These are phyloP conservation scores for Boletus sp. DNA, from an alignment of 1,284 basidiomycete species.

Conservation along the genomic window DNA sequence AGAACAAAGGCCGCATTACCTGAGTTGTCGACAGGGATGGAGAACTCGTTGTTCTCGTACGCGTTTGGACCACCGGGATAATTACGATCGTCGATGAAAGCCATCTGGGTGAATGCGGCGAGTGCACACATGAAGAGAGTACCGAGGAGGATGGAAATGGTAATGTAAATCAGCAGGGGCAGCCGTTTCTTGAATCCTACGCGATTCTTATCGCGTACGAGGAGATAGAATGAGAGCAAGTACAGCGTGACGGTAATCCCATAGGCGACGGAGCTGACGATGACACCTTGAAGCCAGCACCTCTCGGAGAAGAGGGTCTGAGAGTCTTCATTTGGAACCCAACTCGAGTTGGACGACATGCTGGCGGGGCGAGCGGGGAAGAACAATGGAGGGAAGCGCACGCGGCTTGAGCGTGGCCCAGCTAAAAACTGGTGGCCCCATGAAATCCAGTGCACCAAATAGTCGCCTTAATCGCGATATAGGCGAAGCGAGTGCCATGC, in stretches of 20 bases:
- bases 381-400: too few species aligned
- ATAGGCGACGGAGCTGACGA: conserved; percentile 15
- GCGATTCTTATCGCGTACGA: conserved; percentile 6
- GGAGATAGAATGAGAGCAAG: conserved; percentile 14
- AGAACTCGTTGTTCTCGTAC: conserved; percentile 16
- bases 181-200: neutral
- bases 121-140: conserved; percentile 23
- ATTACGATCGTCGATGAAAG: conserved; percentile 32
- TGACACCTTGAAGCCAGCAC: conserved; percentile 14
- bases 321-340: conserved; percentile 15
- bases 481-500: too few species aligned
- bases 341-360: conserved; percentile 19
- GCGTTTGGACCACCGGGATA: conserved; percentile 28
- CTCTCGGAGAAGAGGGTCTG: conserved; percentile 17
- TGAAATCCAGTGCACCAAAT: neutral
- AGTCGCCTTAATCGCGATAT: neutral
- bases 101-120: conserved; percentile 25
- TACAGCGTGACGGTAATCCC: conserved; percentile 11
- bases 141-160: conserved; percentile 21
- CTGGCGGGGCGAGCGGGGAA: neutral
- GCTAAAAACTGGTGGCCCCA: neutral
- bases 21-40: conserved; percentile 15
- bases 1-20: conserved; percentile 20
- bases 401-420: neutral
- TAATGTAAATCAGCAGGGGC: conserved; percentile 21